A percentile compares a stretch with the other conserved stretches of the same genome.
phyloP scores from a whole-genome alignment of 75 land plant species.

The Pinus albicaulis region DNA sequence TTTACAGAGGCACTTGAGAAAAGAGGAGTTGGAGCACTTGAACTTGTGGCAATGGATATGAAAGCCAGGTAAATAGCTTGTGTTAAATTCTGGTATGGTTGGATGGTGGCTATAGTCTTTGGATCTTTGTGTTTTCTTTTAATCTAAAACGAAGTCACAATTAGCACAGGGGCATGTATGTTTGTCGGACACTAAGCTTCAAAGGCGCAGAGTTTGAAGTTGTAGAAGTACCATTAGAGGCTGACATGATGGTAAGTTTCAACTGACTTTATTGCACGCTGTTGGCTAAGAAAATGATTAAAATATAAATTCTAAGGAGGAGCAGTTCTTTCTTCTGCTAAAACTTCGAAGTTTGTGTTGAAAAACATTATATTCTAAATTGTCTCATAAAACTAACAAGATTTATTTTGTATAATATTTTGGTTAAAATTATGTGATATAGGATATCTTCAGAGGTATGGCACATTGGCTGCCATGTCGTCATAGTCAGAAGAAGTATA shows the following conservation, averaged over 20 bases:
- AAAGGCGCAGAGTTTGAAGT: constrained; percentile 91
- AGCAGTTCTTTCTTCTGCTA: no score
- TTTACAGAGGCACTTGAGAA: constrained; percentile 80
- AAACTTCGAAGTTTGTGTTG: no score
- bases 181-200: constrained; percentile 95
- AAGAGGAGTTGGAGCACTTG: constrained; percentile 97
- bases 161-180: constrained; percentile 88
- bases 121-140: background rate
- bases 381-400: no score
- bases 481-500: no score
- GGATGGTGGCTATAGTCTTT: no score
- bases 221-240: constrained; percentile 82
- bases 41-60: constrained; percentile 99
- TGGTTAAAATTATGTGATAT: no score
- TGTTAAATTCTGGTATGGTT: no score
- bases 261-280: background rate
- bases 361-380: no score
- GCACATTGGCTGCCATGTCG: no score
- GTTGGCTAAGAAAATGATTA: background rate
- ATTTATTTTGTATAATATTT: no score
- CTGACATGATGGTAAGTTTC: constrained; percentile 70
- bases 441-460: no score
- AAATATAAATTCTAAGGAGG: background rate
- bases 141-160: background rate
- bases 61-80: constrained; percentile 73